Conservation (phyloP, 345 rosid genomes). For the Lumnitzera littorea region DNA sequence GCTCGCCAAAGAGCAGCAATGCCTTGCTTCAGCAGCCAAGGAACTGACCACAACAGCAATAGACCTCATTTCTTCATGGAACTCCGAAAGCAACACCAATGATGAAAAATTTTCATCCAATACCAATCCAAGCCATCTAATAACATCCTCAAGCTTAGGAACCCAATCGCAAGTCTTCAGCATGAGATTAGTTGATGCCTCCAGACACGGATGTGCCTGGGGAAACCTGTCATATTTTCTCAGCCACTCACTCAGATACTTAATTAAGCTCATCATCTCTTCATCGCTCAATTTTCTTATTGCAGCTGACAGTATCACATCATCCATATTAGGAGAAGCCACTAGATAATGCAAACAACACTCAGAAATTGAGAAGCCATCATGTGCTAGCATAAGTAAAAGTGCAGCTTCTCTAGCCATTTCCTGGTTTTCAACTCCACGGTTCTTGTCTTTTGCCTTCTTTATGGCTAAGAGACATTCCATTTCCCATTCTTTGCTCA, state of each 20-base stretch:
- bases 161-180: constrained; percentile 68
- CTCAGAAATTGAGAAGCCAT: constrained; percentile 60
- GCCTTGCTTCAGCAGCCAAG: constrained; percentile 57
- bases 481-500: constrained; percentile 68
- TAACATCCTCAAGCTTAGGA: constrained; percentile 61
- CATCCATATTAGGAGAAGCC: constrained; percentile 45
- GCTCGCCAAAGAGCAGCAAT: constrained; percentile 37
- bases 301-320: constrained; percentile 50
- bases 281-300: constrained; percentile 52
- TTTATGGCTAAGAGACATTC: constrained; percentile 53
- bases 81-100: constrained; percentile 52
- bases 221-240: constrained; percentile 75
- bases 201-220: constrained; percentile 63
- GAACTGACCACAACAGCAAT: constrained; percentile 37
- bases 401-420: constrained; percentile 63
- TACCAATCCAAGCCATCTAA: constrained; percentile 50
- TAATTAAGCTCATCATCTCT: constrained; percentile 55
- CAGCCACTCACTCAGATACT: constrained; percentile 71
- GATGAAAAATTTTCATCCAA: constrained; percentile 74
- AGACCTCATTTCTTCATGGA: constrained; percentile 64
- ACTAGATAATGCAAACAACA: constrained; percentile 76
- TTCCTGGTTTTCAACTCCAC: constrained; percentile 23
- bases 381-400: constrained; percentile 79
- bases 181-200: constrained; percentile 42
- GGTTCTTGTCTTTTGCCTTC: constrained; percentile 28